phyloP scores from a whole-genome alignment of 768 basidiomycete species.

The Suillus luteus region DNA sequence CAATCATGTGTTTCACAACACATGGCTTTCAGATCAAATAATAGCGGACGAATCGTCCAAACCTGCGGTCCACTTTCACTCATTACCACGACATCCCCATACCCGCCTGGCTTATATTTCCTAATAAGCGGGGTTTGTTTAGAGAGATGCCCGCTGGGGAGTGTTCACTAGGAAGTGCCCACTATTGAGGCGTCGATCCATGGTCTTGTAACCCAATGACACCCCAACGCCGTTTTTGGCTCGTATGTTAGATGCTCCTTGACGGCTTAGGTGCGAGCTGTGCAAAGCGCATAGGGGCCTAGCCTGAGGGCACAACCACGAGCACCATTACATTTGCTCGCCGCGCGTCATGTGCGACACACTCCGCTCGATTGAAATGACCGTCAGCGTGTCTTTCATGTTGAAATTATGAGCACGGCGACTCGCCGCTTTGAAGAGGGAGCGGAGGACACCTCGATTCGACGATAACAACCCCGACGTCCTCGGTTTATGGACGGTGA shows the following conservation, averaged over 20 bases:
- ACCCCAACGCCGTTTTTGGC: not conserved
- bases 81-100: not conserved
- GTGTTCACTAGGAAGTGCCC: not conserved
- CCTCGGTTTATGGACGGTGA: constrained; percentile 1
- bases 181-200: not conserved
- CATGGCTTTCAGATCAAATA: not conserved
- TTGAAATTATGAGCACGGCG: constrained; percentile 12
- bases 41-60: not conserved
- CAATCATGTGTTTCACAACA: not conserved
- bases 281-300: not conserved
- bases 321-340: not conserved
- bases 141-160: not conserved
- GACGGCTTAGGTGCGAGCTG: not conserved
- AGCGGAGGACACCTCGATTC: not conserved
- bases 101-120: not conserved
- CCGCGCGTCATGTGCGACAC: not conserved
- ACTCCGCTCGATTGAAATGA: constrained; percentile 4
- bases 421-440: constrained; percentile 8
- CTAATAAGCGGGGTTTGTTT: not conserved
- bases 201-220: not conserved
- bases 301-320: not conserved
- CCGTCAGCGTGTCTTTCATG: not conserved
- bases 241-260: not conserved
- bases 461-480: not conserved
- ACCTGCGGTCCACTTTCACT: not conserved